These are phyloP conservation scores for Pisolithus thermaeus DNA, from an alignment of 1,284 basidiomycete genomes.

Conservation along the genomic window DNA sequence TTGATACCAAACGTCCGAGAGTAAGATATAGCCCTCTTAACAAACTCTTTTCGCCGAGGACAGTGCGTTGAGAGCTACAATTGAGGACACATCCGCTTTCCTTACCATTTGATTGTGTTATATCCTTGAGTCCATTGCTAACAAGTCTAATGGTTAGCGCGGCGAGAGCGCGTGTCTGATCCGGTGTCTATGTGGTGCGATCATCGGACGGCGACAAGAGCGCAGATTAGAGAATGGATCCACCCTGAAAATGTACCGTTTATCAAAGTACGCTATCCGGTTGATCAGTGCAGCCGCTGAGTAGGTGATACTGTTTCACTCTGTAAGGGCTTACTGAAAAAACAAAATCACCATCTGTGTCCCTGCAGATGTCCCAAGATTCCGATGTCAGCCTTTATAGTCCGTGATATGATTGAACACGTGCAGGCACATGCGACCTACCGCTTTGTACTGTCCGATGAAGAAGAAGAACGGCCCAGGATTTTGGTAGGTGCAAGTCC, in stretches of 20 bases:
- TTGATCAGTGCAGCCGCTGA: conserved; percentile 58
- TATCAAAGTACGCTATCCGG: conserved; percentile 79
- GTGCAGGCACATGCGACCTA: conserved; percentile 86
- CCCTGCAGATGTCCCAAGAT: conserved; percentile 49
- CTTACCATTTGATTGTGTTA: conserved; percentile 15
- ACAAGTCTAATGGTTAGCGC: conserved; percentile 32
- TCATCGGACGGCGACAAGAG: conserved; percentile 65
- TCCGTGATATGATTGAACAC: conserved; percentile 83
- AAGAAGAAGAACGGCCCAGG: conserved; percentile 70
- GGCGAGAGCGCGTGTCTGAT: conserved; percentile 60
- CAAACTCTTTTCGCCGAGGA: conserved; percentile 77
- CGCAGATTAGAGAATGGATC: conserved; percentile 33
- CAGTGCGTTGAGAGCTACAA: conserved; percentile 78
- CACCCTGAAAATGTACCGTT: conserved; percentile 48
- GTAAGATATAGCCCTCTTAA: conserved; percentile 47
- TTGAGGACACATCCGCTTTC: conserved; percentile 55
- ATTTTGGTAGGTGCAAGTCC: conserved; percentile 55
- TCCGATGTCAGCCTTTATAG: conserved; percentile 77
- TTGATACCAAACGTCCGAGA: conserved; percentile 91
- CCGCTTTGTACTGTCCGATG: conserved; percentile 80
- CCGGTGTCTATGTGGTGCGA: conserved; percentile 73
- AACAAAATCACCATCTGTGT: not conserved
- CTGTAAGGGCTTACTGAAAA: not conserved
- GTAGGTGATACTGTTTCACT: conserved; percentile 31
- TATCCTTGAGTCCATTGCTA: conserved; percentile 11